These are phyloP conservation scores for Ophiostoma sp. DNA, from an alignment of 2,329 filamentous ascomycete genomes.

Conservation along the genomic window DNA sequence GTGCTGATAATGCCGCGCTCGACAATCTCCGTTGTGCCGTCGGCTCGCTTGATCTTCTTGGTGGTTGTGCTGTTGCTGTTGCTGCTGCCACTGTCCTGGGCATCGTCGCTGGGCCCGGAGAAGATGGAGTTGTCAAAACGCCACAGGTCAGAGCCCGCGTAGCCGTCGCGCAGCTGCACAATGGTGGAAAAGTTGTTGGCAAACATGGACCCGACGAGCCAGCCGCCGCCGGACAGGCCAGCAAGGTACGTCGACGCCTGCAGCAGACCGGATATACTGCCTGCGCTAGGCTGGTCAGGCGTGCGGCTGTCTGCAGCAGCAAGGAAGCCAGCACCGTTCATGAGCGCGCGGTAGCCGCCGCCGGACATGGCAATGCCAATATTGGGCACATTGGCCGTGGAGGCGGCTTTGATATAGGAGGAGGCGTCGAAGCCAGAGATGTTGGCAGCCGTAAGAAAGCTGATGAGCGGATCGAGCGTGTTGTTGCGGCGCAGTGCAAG, in stretches of 20 bases:
- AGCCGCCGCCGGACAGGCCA: constrained; percentile 75
- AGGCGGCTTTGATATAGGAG: constrained; percentile 57
- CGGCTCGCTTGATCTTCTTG: background rate
- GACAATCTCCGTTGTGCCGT: constrained; percentile 19
- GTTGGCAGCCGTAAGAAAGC: constrained; percentile 64
- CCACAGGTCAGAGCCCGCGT: constrained; percentile 33
- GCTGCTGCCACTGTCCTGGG: constrained; percentile 25
- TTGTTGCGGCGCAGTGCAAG: constrained; percentile 63
- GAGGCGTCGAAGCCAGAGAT: constrained; percentile 75
- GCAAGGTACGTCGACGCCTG: constrained; percentile 76
- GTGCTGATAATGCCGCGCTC: constrained; percentile 29
- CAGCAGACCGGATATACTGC: constrained; percentile 73
- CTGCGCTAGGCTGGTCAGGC: constrained; percentile 50
- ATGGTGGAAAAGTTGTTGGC: constrained; percentile 79
- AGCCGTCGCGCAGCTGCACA: constrained; percentile 46
- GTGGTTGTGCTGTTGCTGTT: background rate
- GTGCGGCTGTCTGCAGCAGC: constrained; percentile 75
- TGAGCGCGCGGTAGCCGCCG: constrained; percentile 79
- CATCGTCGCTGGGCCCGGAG: constrained; percentile 31
- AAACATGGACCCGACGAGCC: constrained; percentile 77
- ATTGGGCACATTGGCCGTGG: constrained; percentile 39
- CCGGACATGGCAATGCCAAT: constrained; percentile 75
- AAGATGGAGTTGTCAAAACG: constrained; percentile 36
- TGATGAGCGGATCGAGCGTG: constrained; percentile 68
- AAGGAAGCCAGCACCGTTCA: constrained; percentile 75